Conservation (phyloP, 768 basidiomycete genomes). For the Suillus occidentalis region DNA sequence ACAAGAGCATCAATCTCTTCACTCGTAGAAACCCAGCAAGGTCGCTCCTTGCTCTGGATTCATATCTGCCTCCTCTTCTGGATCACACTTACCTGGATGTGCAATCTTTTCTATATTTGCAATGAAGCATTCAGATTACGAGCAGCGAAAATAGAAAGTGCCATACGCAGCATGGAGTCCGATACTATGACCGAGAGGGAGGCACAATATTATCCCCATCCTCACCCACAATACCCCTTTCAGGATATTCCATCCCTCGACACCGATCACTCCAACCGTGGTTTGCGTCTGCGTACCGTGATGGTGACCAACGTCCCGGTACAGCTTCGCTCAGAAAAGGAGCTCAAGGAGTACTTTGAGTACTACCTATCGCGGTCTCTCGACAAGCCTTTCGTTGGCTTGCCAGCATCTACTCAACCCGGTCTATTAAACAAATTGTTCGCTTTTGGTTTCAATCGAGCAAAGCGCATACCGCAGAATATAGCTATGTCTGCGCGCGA, state of each 20-base stretch:
- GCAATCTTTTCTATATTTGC: constrained; percentile 65
- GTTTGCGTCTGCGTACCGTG: constrained; percentile 71
- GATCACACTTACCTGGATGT: constrained; percentile 72
- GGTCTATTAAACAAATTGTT: constrained; percentile 64
- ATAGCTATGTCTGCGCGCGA: constrained; percentile 2
- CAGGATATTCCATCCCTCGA: constrained; percentile 41
- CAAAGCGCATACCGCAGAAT: constrained; percentile 44
- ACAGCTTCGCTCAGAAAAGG: constrained; percentile 72
- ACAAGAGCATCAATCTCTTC: constrained; percentile 73
- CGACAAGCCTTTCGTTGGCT: constrained; percentile 58
- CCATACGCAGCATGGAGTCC: constrained; percentile 34
- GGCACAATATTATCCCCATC: constrained; percentile 54
- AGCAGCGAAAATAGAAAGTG: constrained; percentile 49
- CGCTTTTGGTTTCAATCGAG: constrained; percentile 61
- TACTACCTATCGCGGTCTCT: constrained; percentile 69
- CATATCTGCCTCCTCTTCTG: constrained; percentile 72
- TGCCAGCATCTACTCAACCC: constrained; percentile 61
- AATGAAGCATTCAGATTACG: constrained; percentile 67
- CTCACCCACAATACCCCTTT: constrained; percentile 64
- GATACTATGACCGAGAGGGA: constrained; percentile 31
- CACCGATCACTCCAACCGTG: constrained; percentile 35
- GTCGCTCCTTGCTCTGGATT: constrained; percentile 67
- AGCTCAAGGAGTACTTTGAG: constrained; percentile 82
- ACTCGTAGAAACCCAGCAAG: constrained; percentile 53
- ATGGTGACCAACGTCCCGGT: constrained; percentile 80